Evolutionary conservation across 192 early-diverging fungal species (phyloP).

Genomic region (Borealophlyctis nickersoniae): DNA sequence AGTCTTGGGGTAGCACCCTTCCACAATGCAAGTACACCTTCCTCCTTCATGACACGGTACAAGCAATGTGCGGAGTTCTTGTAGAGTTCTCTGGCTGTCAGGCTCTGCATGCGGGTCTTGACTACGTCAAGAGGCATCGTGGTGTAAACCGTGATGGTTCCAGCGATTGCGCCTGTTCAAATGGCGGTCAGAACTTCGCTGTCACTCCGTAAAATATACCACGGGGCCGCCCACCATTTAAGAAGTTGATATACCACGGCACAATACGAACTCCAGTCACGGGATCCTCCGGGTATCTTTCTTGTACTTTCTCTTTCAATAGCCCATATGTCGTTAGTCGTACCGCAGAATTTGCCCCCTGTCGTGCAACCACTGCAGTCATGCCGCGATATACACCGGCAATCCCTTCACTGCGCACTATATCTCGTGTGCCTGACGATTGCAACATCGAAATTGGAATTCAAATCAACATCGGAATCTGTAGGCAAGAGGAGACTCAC

Average conservation of each 20-base stretch:
- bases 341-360: conserved; percentile 94
- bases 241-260: conserved; percentile 53
- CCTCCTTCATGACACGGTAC: conserved; percentile 64
- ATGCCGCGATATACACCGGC: conserved; percentile 87
- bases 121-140: conserved; percentile 98
- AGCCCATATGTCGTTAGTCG: conserved; percentile 83
- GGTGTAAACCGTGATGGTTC: conserved; percentile 88
- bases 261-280: conserved; percentile 31
- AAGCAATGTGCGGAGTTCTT: conserved; percentile 70
- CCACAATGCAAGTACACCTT: conserved; percentile 86
- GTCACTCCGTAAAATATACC: neutral
- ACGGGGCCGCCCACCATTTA: conserved; percentile 17
- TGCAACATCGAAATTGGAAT: neutral
- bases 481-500: conserved; percentile 37
- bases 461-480: neutral
- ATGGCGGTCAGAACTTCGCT: conserved; percentile 49
- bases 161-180: conserved; percentile 78
- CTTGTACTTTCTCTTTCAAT: conserved; percentile 57
- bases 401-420: conserved; percentile 70
- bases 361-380: conserved; percentile 86
- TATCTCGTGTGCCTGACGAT: conserved; percentile 36
- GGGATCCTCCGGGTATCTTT: conserved; percentile 33
- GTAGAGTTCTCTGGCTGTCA: conserved; percentile 67
- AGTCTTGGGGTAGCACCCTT: conserved; percentile 91
- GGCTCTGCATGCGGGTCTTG: conserved; percentile 95